Base-by-base conservation (phyloP, 2,329 filamentous ascomycete species). In the Cryphonectria parasitica region DNA sequence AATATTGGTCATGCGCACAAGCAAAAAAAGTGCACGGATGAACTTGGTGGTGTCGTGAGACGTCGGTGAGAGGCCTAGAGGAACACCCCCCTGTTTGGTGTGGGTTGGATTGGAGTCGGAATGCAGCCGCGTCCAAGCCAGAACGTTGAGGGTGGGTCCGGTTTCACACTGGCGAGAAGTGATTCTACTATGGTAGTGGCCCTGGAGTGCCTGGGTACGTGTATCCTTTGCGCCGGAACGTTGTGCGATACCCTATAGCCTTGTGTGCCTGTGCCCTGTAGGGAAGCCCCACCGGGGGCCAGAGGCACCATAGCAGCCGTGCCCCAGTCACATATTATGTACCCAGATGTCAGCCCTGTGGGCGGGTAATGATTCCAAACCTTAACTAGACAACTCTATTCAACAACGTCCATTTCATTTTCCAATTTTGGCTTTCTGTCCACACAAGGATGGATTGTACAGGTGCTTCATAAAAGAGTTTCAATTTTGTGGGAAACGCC, bases 121-220 rank as follows among this genome's bases (percentile, higher is more conserved):
- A 25, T 39, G 22, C 58, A 61, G 58, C 58, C 58, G 58, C 58
- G 58, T 61, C 58, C 34, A 11, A 61, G 58, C 17, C 58, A 39
- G 58, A 36, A 61, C 58, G 58, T 61, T 61, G 58, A 61, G 31
- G 22, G 58, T 61, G 58, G 58, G 34, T 39, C 34, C 22, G 3
- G 58, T n/a, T 61, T 61, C 31, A 25, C 54, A 3, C 15, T 31
- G 54, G 25, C 54, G 10, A 58, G 11, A 31, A n/a, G 13, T 31
- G 52, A 2, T 17, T n/a, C n/a, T 45, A n/a, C n/a, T n/a, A n/a
- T n/a, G n/a, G n/a, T n/a, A 7, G 43, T 49, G 43, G 43, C 43
- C 17, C 43, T 49, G n/a, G n/a, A n/a, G n/a, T n/a, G n/a, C n/a
- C n/a, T n/a, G 36, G 36, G 17, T 49, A 49, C 43, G 19, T 22